A percentile compares a stretch with the other conserved stretches of the same genome.
Evolutionary conservation across 2,329 filamentous ascomycete genomes (phyloP).

Genomic region (Penicillium sp.): DNA sequence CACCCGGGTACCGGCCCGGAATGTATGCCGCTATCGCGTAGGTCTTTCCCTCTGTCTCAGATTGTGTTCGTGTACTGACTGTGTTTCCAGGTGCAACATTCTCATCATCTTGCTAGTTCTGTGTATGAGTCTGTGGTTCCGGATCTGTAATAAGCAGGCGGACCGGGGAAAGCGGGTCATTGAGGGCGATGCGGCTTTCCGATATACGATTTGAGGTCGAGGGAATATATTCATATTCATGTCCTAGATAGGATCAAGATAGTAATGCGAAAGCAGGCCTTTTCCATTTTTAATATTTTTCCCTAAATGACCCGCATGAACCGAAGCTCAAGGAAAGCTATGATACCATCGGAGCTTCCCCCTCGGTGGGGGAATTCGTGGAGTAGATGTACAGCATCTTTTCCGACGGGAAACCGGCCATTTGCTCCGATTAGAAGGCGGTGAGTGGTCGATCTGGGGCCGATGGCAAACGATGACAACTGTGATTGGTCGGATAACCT

Average conservation of each 20-base stretch:
- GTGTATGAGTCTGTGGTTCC: conserved; percentile 33
- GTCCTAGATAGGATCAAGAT: background rate
- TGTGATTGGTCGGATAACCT: background rate
- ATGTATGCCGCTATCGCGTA: conserved; percentile 35
- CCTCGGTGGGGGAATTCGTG: conserved; percentile 1
- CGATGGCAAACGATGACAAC: background rate
- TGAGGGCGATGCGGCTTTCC: conserved; percentile 37
- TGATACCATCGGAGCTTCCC: background rate
- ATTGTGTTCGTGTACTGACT: conserved; percentile 8
- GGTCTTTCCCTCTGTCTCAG: conserved; percentile 10
- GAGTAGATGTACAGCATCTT: conserved; percentile 7
- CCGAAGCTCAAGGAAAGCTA: background rate
- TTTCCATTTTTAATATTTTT: background rate
- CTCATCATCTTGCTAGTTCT: conserved; percentile 33
- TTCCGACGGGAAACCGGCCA: conserved; percentile 19
- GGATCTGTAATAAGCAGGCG: conserved; percentile 34
- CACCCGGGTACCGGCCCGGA: conserved; percentile 36
- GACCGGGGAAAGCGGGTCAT: conserved; percentile 35
- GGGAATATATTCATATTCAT: background rate
- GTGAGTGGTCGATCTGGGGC: background rate
- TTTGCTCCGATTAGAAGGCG: background rate
- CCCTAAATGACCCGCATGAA: background rate
- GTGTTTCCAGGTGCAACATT: conserved; percentile 31
- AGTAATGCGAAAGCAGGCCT: background rate
- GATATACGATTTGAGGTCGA: conserved; percentile 34